Percentiles rank a stretch among this genome's conserved stretches.
These are phyloP conservation scores for Hypoxylon sp. DNA, from an alignment of 2,329 filamentous ascomycete species.

Conservation along the genomic window DNA sequence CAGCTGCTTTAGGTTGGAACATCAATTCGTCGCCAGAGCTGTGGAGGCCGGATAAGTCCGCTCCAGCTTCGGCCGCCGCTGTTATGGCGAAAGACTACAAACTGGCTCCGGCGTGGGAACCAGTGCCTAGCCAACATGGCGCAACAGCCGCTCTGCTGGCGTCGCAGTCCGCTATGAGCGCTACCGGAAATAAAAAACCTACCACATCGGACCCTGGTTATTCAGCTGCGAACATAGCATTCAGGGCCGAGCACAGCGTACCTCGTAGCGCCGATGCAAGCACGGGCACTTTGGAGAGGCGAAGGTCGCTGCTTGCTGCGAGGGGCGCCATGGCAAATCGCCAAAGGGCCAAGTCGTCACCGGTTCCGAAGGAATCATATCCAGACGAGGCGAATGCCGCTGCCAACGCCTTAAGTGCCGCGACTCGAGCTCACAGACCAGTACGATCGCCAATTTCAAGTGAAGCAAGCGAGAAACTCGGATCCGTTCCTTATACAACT, in stretches of 20 bases:
- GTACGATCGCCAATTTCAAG: conserved; percentile 60
- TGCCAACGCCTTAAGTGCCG: conserved; percentile 78
- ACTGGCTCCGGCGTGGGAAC: conserved; percentile 67
- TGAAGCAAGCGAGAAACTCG: conserved; percentile 68
- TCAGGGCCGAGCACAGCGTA: conserved; percentile 62
- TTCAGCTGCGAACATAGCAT: conserved; percentile 78
- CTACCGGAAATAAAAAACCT: conserved; percentile 63
- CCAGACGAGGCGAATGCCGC: conserved; percentile 71
- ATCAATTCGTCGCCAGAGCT: conserved; percentile 74
- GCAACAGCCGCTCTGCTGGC: conserved; percentile 82
- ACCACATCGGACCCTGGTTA: conserved; percentile 64
- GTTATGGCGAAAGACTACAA: conserved; percentile 51
- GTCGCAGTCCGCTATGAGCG: conserved; percentile 63
- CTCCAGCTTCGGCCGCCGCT: conserved; percentile 61
- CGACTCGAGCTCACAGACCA: conserved; percentile 73
- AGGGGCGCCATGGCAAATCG: conserved; percentile 78
- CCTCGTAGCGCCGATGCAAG: conserved; percentile 60
- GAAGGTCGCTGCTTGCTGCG: conserved; percentile 79
- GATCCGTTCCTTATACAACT: conserved; percentile 75
- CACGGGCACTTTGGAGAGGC: conserved; percentile 61
- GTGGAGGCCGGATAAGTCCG: conserved; percentile 74
- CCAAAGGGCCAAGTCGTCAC: conserved; percentile 74
- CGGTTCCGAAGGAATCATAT: conserved; percentile 61
- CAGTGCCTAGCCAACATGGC: conserved; percentile 72
- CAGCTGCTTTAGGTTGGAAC: conserved; percentile 79